A percentile compares a stretch with the other conserved stretches of the same genome.
Conservation (phyloP, 23 red algal genomes). For the Gracilariopsis chorda region DNA sequence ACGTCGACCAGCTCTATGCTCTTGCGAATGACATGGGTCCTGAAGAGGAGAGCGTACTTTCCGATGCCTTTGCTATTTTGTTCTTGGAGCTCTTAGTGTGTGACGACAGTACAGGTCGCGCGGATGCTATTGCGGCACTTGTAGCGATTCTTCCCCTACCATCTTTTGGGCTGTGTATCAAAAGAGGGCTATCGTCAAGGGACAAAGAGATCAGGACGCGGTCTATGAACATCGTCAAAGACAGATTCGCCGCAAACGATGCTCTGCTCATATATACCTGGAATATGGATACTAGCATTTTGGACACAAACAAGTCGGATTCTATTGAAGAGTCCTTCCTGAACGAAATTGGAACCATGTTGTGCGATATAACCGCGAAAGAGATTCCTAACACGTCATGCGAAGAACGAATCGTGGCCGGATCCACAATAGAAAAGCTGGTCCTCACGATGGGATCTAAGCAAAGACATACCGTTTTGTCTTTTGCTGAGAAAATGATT, state of each 20-base stretch:
- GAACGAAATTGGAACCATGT: neutral
- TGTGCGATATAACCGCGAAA: neutral
- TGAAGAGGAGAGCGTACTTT: neutral
- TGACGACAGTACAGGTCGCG: neutral
- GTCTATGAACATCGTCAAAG: neutral
- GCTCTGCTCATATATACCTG: neutral
- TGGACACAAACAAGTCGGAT: neutral
- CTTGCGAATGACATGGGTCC: neutral
- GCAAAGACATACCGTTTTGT: neutral
- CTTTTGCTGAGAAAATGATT: neutral
- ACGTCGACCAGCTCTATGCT: neutral
- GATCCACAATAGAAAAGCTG: neutral
- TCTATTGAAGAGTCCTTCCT: neutral
- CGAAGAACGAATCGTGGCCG: neutral
- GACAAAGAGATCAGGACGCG: neutral
- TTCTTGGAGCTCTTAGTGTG: conserved; percentile 2
- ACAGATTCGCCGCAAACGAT: neutral
- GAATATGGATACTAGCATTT: neutral
- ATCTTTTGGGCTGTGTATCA: neutral
- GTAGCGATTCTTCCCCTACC: conserved; percentile 16
- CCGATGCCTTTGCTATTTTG: neutral
- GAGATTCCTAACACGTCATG: neutral
- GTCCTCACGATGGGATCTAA: neutral
- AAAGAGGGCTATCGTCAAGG: neutral
- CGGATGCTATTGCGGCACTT: conserved; percentile 11